phyloP scores from a whole-genome alignment of 31 red algal species.

The Odonthalia washingtoniensis region DNA sequence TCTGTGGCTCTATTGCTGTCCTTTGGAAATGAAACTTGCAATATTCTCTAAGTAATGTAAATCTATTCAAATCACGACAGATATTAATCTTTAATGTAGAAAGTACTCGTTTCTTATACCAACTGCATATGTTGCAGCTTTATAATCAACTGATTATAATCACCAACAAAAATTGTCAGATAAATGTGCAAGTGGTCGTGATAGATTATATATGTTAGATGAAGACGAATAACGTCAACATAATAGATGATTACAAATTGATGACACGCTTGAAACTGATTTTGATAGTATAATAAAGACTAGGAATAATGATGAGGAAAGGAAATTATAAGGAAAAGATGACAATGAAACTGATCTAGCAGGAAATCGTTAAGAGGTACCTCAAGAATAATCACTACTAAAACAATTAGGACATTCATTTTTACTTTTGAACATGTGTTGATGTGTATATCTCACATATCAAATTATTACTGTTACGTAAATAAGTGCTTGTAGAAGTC shows the following conservation, averaged over 20 bases:
- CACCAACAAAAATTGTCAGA: too few species aligned
- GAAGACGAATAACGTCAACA: too few species aligned
- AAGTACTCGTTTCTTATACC: background rate
- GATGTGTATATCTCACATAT: too few species aligned
- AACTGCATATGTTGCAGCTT: too few species aligned
- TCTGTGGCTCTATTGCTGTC: slow-evolving; percentile 84
- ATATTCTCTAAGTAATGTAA: slow-evolving; percentile 93
- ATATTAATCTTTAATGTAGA: slow-evolving; percentile 51
- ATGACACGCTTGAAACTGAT: slow-evolving; percentile 54
- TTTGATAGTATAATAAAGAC: slow-evolving; percentile 52
- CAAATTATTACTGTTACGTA: too few species aligned
- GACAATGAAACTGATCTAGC: slow-evolving; percentile 44
- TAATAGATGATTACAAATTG: too few species aligned
- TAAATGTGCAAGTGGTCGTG: too few species aligned
- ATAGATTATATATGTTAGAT: too few species aligned
- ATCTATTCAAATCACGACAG: slow-evolving; percentile 79
- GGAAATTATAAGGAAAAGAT: background rate
- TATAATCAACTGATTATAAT: too few species aligned
- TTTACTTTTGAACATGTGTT: slow-evolving; percentile 90
- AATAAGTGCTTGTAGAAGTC: too few species aligned
- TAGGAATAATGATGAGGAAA: background rate
- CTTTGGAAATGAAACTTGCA: slow-evolving; percentile 90
- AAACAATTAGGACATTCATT: slow-evolving; percentile 93
- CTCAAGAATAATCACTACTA: slow-evolving; percentile 81
- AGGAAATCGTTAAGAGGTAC: slow-evolving; percentile 37